phyloP scores from a whole-genome alignment of 2,329 filamentous ascomycete genomes.

The Sordariomycetes sp. region DNA sequence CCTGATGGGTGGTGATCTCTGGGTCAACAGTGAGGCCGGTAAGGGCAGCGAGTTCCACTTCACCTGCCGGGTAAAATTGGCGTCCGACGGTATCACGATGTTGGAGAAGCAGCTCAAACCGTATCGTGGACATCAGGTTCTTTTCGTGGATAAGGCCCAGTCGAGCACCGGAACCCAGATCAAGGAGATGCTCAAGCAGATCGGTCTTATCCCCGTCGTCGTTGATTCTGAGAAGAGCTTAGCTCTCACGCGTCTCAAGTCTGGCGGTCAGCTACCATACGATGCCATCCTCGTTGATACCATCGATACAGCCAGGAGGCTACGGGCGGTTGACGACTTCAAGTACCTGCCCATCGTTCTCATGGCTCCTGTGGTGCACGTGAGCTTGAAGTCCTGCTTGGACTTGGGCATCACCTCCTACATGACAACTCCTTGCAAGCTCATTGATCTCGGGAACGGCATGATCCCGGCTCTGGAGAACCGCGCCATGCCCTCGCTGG shows the following conservation, averaged over 20 bases:
- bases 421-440: conserved; percentile 92
- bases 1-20: conserved; percentile 92
- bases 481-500: conserved; percentile 79
- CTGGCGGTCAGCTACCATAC: conserved; percentile 58
- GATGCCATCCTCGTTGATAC: conserved; percentile 96
- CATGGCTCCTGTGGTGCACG: conserved; percentile 78
- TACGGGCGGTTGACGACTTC: conserved; percentile 86
- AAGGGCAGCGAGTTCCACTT: conserved; percentile 95
- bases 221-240: conserved; percentile 69
- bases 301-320: conserved; percentile 75
- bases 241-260: conserved; percentile 42
- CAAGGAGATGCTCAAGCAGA: conserved; percentile 63
- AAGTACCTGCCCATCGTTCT: conserved; percentile 97
- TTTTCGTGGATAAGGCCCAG: conserved; percentile 88
- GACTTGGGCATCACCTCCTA: conserved; percentile 98
- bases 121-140: conserved; percentile 86
- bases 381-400: conserved; percentile 85
- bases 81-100: conserved; percentile 65
- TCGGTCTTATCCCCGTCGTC: conserved; percentile 75
- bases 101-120: conserved; percentile 78
- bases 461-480: conserved; percentile 95
- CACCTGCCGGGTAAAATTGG: conserved; percentile 82
- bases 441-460: conserved; percentile 90
- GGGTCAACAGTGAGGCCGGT: conserved; percentile 88
- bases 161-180: conserved; percentile 72